A percentile compares a stretch with the other conserved stretches of the same genome.
These are phyloP conservation scores for Cokeromyces recurvatus DNA, from an alignment of 371 early-diverging fungal species.

Conservation along the genomic window DNA sequence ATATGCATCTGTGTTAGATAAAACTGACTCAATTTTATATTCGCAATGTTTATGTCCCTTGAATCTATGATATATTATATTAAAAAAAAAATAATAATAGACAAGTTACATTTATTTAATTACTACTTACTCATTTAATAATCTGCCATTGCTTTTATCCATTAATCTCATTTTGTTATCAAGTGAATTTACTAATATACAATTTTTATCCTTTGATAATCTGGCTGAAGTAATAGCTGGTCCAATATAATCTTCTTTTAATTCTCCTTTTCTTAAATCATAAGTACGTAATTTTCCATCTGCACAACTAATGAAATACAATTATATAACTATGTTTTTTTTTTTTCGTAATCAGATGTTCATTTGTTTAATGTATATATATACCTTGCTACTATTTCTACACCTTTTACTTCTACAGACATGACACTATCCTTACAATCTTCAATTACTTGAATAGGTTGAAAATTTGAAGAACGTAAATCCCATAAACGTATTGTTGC, in stretches of 20 bases:
- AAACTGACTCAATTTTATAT: constrained; percentile 67
- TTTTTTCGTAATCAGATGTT: too few species aligned
- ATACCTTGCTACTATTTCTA: constrained; percentile 78
- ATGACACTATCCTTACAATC: constrained; percentile 88
- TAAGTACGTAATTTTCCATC: constrained; percentile 82
- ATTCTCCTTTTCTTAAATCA: constrained; percentile 76
- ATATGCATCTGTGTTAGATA: constrained; percentile 68
- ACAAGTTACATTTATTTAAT: too few species aligned
- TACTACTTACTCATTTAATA: constrained; percentile 64
- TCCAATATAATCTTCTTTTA: constrained; percentile 69
- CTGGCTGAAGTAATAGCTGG: constrained; percentile 76
- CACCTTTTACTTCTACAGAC: constrained; percentile 63
- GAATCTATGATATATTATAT: constrained; percentile 47
- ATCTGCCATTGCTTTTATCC: constrained; percentile 73
- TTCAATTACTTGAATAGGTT: constrained; percentile 82
- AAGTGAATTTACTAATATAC: constrained; percentile 70
- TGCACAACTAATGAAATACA: constrained; percentile 62
- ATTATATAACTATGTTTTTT: not conserved
- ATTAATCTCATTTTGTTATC: constrained; percentile 78
- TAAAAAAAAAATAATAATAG: not conserved
- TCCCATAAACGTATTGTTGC: constrained; percentile 91
- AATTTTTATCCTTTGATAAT: constrained; percentile 71
- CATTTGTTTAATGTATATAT: constrained; percentile 21
- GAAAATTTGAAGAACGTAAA: constrained; percentile 55
- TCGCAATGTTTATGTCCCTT: constrained; percentile 76